phyloP scores from a whole-genome alignment of 2,329 filamentous ascomycete genomes.

The Clonostachys rhizophaga region DNA sequence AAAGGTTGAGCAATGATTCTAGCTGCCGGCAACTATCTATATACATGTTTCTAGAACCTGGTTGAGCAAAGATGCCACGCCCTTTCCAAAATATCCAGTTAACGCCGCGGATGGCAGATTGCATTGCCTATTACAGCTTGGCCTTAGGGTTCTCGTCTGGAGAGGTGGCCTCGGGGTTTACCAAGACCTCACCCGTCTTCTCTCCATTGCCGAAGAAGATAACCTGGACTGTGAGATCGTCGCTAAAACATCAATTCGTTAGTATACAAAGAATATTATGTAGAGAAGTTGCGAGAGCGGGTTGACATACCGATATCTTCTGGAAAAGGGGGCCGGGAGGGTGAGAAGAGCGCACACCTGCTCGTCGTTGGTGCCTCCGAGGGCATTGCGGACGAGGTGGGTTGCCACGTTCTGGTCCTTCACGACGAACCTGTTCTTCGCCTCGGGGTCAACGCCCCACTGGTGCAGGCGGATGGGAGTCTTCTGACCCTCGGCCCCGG shows the following conservation, averaged over 20 bases:
- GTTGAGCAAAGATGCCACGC: too few relatives aligned
- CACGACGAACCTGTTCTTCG: constrained; percentile 81
- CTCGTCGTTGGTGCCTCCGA: constrained; percentile 89
- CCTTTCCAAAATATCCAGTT: too few relatives aligned
- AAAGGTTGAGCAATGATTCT: too few relatives aligned
- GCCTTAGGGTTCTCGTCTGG: constrained; percentile 26
- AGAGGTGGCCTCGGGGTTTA: constrained; percentile 86
- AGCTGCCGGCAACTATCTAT: too few relatives aligned
- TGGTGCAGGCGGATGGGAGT: constrained; percentile 85
- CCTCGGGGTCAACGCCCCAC: constrained; percentile 75
- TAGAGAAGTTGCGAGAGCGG: constrained; percentile 6
- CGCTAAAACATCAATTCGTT: constrained; percentile 41
- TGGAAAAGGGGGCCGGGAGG: constrained; percentile 83
- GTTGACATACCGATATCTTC: constrained; percentile 70
- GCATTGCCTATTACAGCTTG: constrained; percentile 22
- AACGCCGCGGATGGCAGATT: constrained; percentile 13
- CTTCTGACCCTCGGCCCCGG: constrained; percentile 64
- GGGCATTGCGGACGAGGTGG: constrained; percentile 89
- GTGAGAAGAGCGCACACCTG: constrained; percentile 91
- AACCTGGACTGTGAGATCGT: constrained; percentile 95
- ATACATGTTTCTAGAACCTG: too few relatives aligned
- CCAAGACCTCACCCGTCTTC: constrained; percentile 70
- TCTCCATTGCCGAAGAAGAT: constrained; percentile 92
- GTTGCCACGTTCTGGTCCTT: constrained; percentile 96
- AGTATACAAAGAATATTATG: constrained; percentile 5